A percentile compares a stretch with the other conserved stretches of the same genome.
These are phyloP conservation scores for Penicillium sp. DNA, from an alignment of 2,329 filamentous ascomycete species.

Conservation along the genomic window DNA sequence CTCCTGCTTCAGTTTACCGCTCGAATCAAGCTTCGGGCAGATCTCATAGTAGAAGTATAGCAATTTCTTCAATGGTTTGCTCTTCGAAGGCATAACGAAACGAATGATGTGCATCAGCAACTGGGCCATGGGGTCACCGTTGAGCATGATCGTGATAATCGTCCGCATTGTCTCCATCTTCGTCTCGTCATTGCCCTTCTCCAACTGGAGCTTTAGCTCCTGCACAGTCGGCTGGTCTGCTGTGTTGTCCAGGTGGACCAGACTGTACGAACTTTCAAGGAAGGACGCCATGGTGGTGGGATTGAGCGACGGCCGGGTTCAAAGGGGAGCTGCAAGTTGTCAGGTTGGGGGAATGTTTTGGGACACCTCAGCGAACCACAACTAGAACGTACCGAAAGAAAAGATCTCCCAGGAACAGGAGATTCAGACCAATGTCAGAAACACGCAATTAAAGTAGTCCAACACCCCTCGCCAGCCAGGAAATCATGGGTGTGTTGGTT, in stretches of 20 bases:
- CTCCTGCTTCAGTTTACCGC: slow-evolving; percentile 96
- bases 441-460: slow-evolving; percentile 32
- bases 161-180: slow-evolving; percentile 97
- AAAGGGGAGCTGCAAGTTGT: slow-evolving; percentile 38
- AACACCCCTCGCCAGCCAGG: slow-evolving; percentile 40
- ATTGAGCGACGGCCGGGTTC: slow-evolving; percentile 27
- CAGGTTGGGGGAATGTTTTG: slow-evolving; percentile 37
- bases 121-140: slow-evolving; percentile 92
- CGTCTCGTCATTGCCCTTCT: slow-evolving; percentile 89
- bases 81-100: slow-evolving; percentile 98
- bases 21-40: slow-evolving; percentile 89
- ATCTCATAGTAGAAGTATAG: slow-evolving; percentile 99
- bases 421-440: slow-evolving; percentile 24
- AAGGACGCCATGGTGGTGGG: slow-evolving; percentile 81
- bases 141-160: slow-evolving; percentile 96
- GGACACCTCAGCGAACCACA: slow-evolving; percentile 24
- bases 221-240: slow-evolving; percentile 87
- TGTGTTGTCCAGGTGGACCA: slow-evolving; percentile 97
- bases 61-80: slow-evolving; percentile 94
- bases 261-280: slow-evolving; percentile 90
- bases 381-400: slow-evolving; percentile 27
- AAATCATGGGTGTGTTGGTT: slow-evolving; percentile 40
- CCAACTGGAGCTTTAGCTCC: slow-evolving; percentile 88
- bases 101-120: slow-evolving; percentile 99
- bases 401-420: slow-evolving; percentile 30